Conservation (phyloP, 345 rosid genomes). For the Noccaea bulbosa region DNA sequence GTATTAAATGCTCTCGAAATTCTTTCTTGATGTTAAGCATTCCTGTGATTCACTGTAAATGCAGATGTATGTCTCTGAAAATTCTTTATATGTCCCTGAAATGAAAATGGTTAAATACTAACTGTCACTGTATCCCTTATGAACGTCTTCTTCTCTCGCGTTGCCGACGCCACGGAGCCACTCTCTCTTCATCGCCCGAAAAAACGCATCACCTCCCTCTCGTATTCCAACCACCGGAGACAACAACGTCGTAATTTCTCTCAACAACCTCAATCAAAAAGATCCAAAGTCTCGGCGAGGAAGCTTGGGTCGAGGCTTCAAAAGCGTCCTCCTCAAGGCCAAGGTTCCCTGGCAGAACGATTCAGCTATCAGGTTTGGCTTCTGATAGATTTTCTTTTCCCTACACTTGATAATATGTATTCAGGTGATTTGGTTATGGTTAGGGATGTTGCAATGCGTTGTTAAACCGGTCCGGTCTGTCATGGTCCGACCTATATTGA, state of each 20-base stretch:
- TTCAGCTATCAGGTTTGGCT: constrained; percentile 63
- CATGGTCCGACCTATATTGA: no score
- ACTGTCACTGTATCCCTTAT: constrained; percentile 8
- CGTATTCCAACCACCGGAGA: constrained; percentile 3
- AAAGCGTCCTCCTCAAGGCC: constrained; percentile 61
- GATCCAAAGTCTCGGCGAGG: constrained; percentile 58
- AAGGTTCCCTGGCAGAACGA: constrained; percentile 38
- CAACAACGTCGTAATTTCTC: background rate
- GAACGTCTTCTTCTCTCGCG: background rate
- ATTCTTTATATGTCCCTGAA: constrained; percentile 3
- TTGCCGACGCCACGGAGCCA: background rate
- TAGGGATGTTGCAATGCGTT: constrained; percentile 4
- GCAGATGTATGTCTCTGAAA: background rate
- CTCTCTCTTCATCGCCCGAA: constrained; percentile 24
- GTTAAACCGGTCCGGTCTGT: background rate
- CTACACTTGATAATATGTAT: background rate
- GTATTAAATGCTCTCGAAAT: constrained; percentile 15
- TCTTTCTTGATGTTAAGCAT: constrained; percentile 20
- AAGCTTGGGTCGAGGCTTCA: constrained; percentile 80
- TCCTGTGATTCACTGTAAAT: constrained; percentile 26
- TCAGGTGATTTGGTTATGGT: background rate
- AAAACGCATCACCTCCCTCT: background rate
- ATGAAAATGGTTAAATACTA: constrained; percentile 5
- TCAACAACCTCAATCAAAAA: constrained; percentile 1
- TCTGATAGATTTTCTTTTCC: constrained; percentile 8